phyloP scores from a whole-genome alignment of 2,329 filamentous ascomycete genomes.

The Magnaporthiopsis poae region DNA sequence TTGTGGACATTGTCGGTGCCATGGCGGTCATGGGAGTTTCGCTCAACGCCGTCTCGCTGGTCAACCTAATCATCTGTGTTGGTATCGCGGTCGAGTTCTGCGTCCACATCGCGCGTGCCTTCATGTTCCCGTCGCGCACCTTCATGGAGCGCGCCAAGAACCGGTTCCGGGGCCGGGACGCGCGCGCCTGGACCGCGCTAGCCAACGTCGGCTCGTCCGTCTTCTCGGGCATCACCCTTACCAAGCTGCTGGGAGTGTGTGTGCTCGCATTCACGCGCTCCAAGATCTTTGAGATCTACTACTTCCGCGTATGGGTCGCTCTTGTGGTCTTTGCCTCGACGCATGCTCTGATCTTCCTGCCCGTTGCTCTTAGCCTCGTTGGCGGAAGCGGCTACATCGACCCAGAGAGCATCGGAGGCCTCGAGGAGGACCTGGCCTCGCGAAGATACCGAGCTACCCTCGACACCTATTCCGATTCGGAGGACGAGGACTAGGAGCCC shows the following conservation, averaged over 20 bases:
- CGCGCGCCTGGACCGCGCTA: slow-evolving; percentile 81
- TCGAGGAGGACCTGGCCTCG: slow-evolving; percentile 74
- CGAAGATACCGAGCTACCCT: slow-evolving; percentile 68
- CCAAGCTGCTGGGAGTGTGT: slow-evolving; percentile 82
- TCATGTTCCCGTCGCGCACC: slow-evolving; percentile 78
- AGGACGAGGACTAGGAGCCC: slow-evolving; percentile 45
- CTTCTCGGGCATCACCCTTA: slow-evolving; percentile 91
- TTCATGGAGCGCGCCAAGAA: slow-evolving; percentile 74
- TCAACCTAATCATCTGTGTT: slow-evolving; percentile 94
- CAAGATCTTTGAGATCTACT: slow-evolving; percentile 99
- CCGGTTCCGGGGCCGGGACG: slow-evolving; percentile 71
- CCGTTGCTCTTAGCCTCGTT: slow-evolving; percentile 74
- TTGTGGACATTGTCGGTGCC: slow-evolving; percentile 85
- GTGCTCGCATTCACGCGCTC: slow-evolving; percentile 90
- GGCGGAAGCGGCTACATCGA: slow-evolving; percentile 85
- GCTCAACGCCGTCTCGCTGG: slow-evolving; percentile 86
- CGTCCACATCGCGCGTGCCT: slow-evolving; percentile 88
- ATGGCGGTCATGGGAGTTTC: slow-evolving; percentile 86
- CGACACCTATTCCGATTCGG: slow-evolving; percentile 69
- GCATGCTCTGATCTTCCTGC: slow-evolving; percentile 84
- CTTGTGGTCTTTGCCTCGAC: slow-evolving; percentile 80
- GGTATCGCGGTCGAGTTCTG: slow-evolving; percentile 97
- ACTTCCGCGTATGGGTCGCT: slow-evolving; percentile 92
- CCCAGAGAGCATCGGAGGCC: slow-evolving; percentile 72
- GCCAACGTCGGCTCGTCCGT: slow-evolving; percentile 92